Evolutionary conservation across 2,329 filamentous ascomycete species (phyloP).

Genomic region (Penicillium vulpinum): DNA sequence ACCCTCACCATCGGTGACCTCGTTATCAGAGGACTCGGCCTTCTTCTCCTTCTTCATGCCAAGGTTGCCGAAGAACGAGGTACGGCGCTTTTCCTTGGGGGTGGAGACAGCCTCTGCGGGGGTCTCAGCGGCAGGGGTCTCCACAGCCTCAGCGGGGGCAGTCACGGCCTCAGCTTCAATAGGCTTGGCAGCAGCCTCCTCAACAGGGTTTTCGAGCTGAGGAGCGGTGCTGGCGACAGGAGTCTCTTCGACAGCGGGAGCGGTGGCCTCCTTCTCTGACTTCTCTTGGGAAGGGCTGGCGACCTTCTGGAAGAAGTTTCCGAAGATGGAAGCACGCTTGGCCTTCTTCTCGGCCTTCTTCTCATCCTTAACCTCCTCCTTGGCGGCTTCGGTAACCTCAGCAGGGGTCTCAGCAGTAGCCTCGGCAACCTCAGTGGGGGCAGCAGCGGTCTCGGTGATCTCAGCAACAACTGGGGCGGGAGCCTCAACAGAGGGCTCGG

Average conservation of each 20-base stretch:
- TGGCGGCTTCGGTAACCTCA: conserved; percentile 23
- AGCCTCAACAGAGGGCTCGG: conserved; percentile 36
- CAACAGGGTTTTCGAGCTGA: conserved; percentile 49
- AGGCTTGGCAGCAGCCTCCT: conserved; percentile 39
- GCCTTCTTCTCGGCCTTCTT: conserved; percentile 52
- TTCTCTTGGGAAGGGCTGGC: conserved; percentile 48
- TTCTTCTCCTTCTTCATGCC: conserved; percentile 55
- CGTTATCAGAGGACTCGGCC: conserved; percentile 50
- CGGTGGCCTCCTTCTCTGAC: conserved; percentile 50
- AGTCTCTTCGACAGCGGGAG: conserved; percentile 47
- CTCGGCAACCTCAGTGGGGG: conserved; percentile 29
- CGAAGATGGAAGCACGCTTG: conserved; percentile 86
- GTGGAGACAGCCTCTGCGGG: conserved; percentile 35
- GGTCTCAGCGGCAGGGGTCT: conserved; percentile 33
- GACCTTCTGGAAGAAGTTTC: conserved; percentile 72
- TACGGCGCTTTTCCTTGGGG: conserved; percentile 52
- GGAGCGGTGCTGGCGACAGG: conserved; percentile 51
- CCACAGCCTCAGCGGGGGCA: conserved; percentile 43
- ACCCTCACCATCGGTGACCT: conserved; percentile 48
- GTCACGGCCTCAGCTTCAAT: conserved; percentile 45
- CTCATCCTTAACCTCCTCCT: conserved; percentile 39
- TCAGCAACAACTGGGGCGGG: conserved; percentile 31
- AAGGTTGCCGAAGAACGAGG: conserved; percentile 57
- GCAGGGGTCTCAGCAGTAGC: conserved; percentile 37
- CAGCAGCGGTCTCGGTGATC: conserved; percentile 14